Conservation (phyloP, 768 basidiomycete species). For the Infundibulicybe gibba region DNA sequence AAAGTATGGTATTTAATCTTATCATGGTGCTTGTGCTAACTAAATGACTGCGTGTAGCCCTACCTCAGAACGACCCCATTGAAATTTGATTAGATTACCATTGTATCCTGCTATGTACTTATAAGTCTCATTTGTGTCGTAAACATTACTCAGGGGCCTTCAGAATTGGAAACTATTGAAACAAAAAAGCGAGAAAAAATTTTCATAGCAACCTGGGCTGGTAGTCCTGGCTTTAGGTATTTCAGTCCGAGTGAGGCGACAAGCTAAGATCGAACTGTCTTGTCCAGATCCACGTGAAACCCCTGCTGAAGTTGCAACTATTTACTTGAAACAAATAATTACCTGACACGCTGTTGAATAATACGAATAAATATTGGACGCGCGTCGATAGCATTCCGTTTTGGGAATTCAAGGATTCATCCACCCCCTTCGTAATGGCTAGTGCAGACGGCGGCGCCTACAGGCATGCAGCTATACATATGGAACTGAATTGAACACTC, state of each 20-base stretch:
- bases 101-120: slow-evolving; percentile 6
- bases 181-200: no score
- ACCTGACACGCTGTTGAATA: background rate
- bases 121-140: no score
- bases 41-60: slow-evolving; percentile 41
- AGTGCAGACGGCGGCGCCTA: slow-evolving; percentile 81
- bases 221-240: no score
- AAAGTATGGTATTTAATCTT: slow-evolving; percentile 45
- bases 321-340: no score
- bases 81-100: slow-evolving; percentile 26
- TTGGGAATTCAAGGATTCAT: slow-evolving; percentile 1
- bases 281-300: no score
- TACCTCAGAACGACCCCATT: slow-evolving; percentile 85
- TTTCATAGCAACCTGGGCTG: no score
- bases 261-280: no score
- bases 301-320: no score
- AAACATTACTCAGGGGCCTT: slow-evolving; percentile 6
- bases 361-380: slow-evolving; percentile 16
- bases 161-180: no score
- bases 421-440: slow-evolving; percentile 50
- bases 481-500: slow-evolving; percentile 6
- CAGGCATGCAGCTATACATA: slow-evolving; percentile 39
- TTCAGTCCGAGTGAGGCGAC: no score
- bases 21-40: slow-evolving; percentile 3
- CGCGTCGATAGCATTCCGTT: slow-evolving; percentile 11